Conservation (phyloP, 352 stramenopile genomes). For the Globisporangium abappressorium region DNA sequence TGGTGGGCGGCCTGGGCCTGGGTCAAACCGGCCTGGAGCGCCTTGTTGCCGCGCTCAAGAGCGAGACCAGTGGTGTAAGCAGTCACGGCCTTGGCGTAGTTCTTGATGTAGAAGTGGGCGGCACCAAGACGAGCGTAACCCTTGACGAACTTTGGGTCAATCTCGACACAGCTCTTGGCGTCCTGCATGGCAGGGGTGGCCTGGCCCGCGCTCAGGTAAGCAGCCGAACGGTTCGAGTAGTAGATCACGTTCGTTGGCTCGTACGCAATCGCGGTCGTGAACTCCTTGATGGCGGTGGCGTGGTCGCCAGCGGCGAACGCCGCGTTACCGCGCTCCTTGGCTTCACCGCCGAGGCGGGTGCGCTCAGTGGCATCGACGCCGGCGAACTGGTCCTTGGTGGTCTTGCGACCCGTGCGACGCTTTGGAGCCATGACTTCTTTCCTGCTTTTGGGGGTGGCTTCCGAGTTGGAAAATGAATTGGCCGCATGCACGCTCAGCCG, state of each 20-base stretch:
- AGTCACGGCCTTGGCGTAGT: slow-evolving; percentile 83
- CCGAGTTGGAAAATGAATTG: slow-evolving; percentile 40
- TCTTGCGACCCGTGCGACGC: slow-evolving; percentile 72
- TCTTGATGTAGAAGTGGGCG: slow-evolving; percentile 88
- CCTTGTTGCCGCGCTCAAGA: slow-evolving; percentile 83
- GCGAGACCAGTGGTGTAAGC: slow-evolving; percentile 80
- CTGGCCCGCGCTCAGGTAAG: slow-evolving; percentile 78
- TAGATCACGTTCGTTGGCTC: slow-evolving; percentile 87
- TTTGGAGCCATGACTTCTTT: slow-evolving; percentile 67
- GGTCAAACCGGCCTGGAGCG: slow-evolving; percentile 76
- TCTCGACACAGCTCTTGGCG: slow-evolving; percentile 83
- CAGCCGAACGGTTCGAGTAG: slow-evolving; percentile 87
- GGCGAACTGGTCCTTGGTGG: slow-evolving; percentile 81
- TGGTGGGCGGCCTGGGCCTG: slow-evolving; percentile 81
- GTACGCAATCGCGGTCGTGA: slow-evolving; percentile 83
- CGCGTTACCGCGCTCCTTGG: slow-evolving; percentile 84
- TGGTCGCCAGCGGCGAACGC: slow-evolving; percentile 77
- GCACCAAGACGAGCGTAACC: slow-evolving; percentile 83
- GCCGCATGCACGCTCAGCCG: neutral
- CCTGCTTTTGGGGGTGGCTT: slow-evolving; percentile 22
- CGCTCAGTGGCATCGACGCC: slow-evolving; percentile 60
- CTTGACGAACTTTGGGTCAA: slow-evolving; percentile 85
- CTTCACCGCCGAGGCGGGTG: slow-evolving; percentile 69
- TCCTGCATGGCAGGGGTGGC: slow-evolving; percentile 80
- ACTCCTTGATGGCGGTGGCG: slow-evolving; percentile 85